Evolutionary conservation across 2,329 filamentous ascomycete species (phyloP), one percentile per base, ranked within the genome.

Genomic region (Botryotinia convoluta): DNA sequence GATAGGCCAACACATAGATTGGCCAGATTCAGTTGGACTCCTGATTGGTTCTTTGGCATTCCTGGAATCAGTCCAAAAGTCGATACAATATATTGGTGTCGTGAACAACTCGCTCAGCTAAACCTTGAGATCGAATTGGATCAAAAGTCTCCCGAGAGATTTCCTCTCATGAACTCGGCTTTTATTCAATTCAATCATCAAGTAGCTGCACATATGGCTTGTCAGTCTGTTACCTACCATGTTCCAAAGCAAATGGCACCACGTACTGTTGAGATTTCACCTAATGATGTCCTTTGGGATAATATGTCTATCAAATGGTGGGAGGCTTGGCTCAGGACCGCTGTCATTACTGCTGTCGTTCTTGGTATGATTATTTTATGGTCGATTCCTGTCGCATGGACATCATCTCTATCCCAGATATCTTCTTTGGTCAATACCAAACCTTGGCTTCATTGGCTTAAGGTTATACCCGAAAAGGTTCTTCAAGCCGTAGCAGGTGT

Each of bases 131-230:
- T 99, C 71, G 95, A 98, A 78, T 85, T 91, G 62, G 96, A 98
- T 77, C 96, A 99, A 81, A 87, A 91, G 71, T 87, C 96, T 67
- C 92, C 93, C 0, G 95, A 98, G 77, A 90, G 91, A 7, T 98
- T 94, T 75, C 95, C 95, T 0, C 84, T 95, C 64, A 97, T 98
- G 94, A 97, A 93, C 79, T 97, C 95, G 0, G 96, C 96, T 0
- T 99, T 99, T 78, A 94, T 99, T 75, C 96, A 99, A 81, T 99
- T 99, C 86, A 97, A 99, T 80, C 92, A 98, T 80, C 96, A 99
- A 81, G 93, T 98, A 2, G 95, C 95, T 9, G 96, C 96, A 0
- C 96, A 99, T 79, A 98, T 99, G 96, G 96, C 95, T 73, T 98
- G 94, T 81, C 96, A 99, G 81, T 91, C 93, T 65, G 87, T 97